These are phyloP conservation scores for Apiospora hydei DNA, from an alignment of 2,329 filamentous ascomycete species.

Conservation along the genomic window DNA sequence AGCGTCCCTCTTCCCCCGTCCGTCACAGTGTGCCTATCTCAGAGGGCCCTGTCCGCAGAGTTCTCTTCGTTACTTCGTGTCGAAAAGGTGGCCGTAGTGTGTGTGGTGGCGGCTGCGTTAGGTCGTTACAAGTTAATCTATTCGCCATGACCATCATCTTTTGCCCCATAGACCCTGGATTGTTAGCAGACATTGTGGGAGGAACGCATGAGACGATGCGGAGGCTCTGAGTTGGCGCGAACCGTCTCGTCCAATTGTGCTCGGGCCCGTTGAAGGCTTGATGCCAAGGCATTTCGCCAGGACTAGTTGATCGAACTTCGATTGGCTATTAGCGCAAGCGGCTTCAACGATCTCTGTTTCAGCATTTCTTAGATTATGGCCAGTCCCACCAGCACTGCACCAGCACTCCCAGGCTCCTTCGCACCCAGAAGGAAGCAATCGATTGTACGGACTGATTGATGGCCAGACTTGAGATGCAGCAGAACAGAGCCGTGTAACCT, in stretches of 20 bases:
- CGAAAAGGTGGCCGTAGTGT: slow-evolving; percentile 28
- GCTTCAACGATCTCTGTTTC: slow-evolving; percentile 38
- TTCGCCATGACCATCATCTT: slow-evolving; percentile 11
- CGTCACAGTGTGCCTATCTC: not conserved
- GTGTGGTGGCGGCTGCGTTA: slow-evolving; percentile 6
- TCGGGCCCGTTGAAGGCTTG: slow-evolving; percentile 19
- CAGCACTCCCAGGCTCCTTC: not conserved
- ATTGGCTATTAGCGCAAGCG: slow-evolving; percentile 38
- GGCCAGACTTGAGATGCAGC: not conserved
- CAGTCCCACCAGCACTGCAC: slow-evolving; percentile 18
- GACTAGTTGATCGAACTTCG: slow-evolving; percentile 30
- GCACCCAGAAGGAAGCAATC: not conserved
- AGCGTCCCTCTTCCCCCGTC: not conserved
- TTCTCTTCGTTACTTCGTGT: slow-evolving; percentile 7
- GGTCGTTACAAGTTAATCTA: slow-evolving; percentile 12
- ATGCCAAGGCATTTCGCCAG: slow-evolving; percentile 35
- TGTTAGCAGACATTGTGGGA: slow-evolving; percentile 11
- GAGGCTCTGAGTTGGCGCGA: slow-evolving; percentile 20
- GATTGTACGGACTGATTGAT: not conserved
- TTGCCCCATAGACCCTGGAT: slow-evolving; percentile 13
- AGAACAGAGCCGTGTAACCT: not conserved
- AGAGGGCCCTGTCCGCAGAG: not conserved
- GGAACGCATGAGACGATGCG: slow-evolving; percentile 18
- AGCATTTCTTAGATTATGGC: slow-evolving; percentile 27
- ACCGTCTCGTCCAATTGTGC: slow-evolving; percentile 17